Base-by-base conservation (phyloP, 1,139 yeast genomes). In the Yamadazyma taylorii region DNA sequence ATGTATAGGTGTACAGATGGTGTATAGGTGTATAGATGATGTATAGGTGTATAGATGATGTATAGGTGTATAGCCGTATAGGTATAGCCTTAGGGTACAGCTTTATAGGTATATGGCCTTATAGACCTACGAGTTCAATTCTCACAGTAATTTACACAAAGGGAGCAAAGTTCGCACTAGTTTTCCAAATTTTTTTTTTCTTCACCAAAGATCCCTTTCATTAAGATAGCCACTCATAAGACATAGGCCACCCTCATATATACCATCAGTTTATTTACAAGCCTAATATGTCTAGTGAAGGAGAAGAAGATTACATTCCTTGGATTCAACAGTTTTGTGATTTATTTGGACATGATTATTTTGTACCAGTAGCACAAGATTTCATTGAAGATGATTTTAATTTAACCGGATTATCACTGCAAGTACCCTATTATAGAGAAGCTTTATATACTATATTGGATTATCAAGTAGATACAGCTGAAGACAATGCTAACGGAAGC, bases 361-460 rank as follows among this genome's bases (percentile, higher is more conserved):
- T 89, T 61, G 95, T 92, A 26, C 95, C 92, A 45, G 96, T 92
- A 14, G 76, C 90, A 1, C 92, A 87, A 40, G 97, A 89, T 37
- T 92, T 89, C 58, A 88, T 92, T 47, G 97, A 90, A 53, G 99
- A 92, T 61, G 97, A 92, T 53, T 92, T 92, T 70, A 92, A 92
- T 56, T 72, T 92, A 51, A 90, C 97, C 1, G 97, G 97, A 2
- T 73, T 92, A 40, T 76, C 86, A 21, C 78, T 81, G 53, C 80
- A 85, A 46, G 96, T 92, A 4, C 96, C 97, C 7, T 86, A 83
- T 58, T 92, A 90, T 61, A 73, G 92, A 56, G 96, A 89, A 58
- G 97, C 97, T 4, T 66, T 92, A 46, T 96, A 90, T 61, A 76
- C 94, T 50, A 89, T 92, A 42, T 69, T 92, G 46, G 78, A 72